phyloP scores from a whole-genome alignment of 805 yeast species.

The Isabelozyma heimii region DNA sequence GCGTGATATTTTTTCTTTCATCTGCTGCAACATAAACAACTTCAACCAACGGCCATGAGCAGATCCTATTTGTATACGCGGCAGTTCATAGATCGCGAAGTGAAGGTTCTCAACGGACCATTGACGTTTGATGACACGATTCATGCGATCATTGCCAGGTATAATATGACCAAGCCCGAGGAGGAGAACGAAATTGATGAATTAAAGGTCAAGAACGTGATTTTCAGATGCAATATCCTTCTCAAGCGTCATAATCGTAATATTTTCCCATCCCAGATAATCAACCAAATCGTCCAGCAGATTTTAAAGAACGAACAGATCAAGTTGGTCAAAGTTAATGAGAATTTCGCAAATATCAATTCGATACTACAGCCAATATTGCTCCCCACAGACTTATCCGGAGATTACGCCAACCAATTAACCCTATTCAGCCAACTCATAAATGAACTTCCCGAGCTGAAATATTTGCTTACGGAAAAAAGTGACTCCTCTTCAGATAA shows the following conservation, averaged over 20 bases:
- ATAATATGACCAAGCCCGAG: not conserved
- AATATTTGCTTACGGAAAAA: slow-evolving; percentile 20
- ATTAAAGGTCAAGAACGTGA: slow-evolving; percentile 5
- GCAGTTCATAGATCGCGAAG: not conserved
- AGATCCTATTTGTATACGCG: not conserved
- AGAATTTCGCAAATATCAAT: slow-evolving; percentile 19
- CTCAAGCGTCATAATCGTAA: slow-evolving; percentile 23
- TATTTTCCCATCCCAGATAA: slow-evolving; percentile 26
- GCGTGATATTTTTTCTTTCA: not conserved
- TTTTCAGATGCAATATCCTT: slow-evolving; percentile 1
- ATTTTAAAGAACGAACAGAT: slow-evolving; percentile 29
- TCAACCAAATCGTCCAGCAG: slow-evolving; percentile 36
- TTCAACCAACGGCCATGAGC: not conserved
- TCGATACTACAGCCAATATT: slow-evolving; percentile 23
- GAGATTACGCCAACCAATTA: slow-evolving; percentile 9
- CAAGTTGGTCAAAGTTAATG: slow-evolving; percentile 24
- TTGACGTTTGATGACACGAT: not conserved
- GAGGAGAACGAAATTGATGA: not conserved
- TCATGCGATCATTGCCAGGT: not conserved
- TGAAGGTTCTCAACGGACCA: not conserved
- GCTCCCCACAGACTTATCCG: slow-evolving; percentile 18
- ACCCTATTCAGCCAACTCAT: slow-evolving; percentile 22
- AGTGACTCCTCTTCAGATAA: not conserved
- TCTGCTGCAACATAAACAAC: not conserved
- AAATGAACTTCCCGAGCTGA: slow-evolving; percentile 30